Conservation (phyloP, 495 filamentous ascomycete genomes). For the Penicillium paxilli region DNA sequence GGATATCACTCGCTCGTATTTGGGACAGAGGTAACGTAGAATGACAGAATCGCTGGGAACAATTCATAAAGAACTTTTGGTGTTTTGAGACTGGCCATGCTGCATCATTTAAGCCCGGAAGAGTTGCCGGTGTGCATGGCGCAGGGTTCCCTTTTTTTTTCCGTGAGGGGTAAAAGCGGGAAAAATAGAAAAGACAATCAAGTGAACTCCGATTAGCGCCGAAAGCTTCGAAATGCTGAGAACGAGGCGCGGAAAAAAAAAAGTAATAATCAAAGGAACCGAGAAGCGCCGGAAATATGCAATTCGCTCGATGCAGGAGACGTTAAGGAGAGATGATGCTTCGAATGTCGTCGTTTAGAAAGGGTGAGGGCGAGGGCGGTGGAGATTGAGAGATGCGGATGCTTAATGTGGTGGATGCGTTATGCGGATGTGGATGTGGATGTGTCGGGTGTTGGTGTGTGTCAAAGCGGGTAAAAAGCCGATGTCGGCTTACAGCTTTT, state of each 20-base stretch:
- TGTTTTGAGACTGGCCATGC: slow-evolving; percentile 8
- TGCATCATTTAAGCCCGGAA: slow-evolving; percentile 14
- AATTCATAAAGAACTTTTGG: slow-evolving; percentile 20
- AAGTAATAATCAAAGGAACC: background rate
- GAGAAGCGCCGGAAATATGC: slow-evolving; percentile 33
- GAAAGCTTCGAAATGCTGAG: slow-evolving; percentile 29
- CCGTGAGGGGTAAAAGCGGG: background rate
- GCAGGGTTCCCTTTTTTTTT: background rate
- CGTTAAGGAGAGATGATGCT: slow-evolving; percentile 6
- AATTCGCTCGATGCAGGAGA: slow-evolving; percentile 34
- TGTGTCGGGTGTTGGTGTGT: background rate
- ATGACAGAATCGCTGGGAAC: slow-evolving; percentile 7
- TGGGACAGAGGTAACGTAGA: background rate
- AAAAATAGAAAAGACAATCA: slow-evolving; percentile 3
- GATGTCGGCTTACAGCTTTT: slow-evolving; percentile 21
- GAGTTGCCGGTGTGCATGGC: slow-evolving; percentile 13
- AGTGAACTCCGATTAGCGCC: slow-evolving; percentile 30
- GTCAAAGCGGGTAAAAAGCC: background rate
- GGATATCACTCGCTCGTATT: slow-evolving; percentile 13
- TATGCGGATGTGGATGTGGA: too few relatives aligned
- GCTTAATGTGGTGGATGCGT: too few relatives aligned
- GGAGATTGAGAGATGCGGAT: background rate
- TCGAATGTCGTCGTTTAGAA: background rate
- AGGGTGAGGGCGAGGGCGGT: background rate
- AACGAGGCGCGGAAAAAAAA: background rate